These are phyloP conservation scores for Glonium stellatum DNA, from an alignment of 495 filamentous ascomycete species.

Conservation along the genomic window DNA sequence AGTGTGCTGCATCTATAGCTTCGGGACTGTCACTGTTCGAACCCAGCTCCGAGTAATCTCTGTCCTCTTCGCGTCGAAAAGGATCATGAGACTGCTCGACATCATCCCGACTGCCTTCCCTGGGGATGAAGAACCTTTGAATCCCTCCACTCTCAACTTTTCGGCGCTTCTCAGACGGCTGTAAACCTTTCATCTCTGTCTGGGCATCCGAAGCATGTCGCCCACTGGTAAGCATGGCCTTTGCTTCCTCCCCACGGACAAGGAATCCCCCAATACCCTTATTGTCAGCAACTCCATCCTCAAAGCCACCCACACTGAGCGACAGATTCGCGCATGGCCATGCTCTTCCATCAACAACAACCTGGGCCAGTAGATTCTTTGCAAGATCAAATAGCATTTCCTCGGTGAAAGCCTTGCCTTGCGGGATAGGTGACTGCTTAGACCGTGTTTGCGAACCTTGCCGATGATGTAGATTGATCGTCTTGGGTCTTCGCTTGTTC, in stretches of 20 bases:
- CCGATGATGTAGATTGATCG: constrained; percentile 74
- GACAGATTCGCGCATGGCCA: constrained; percentile 88
- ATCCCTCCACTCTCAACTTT: constrained; percentile 46
- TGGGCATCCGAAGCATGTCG: neutral
- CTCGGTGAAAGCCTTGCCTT: constrained; percentile 66
- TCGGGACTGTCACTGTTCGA: too few relatives aligned
- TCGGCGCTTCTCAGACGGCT: constrained; percentile 34
- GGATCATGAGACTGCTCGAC: neutral
- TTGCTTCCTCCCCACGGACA: constrained; percentile 68
- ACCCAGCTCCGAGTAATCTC: neutral
- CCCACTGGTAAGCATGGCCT: constrained; percentile 34
- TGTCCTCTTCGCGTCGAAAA: neutral
- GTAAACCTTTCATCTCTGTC: constrained; percentile 23
- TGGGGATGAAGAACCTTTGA: constrained; percentile 31
- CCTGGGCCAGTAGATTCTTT: constrained; percentile 66
- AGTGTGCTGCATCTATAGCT: too few relatives aligned
- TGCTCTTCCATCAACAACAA: constrained; percentile 64
- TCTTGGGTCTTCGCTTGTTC: constrained; percentile 77
- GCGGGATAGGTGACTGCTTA: constrained; percentile 67
- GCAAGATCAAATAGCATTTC: constrained; percentile 68
- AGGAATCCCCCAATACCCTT: constrained; percentile 80
- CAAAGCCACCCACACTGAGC: constrained; percentile 79
- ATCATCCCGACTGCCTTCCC: neutral
- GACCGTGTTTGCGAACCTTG: constrained; percentile 63
- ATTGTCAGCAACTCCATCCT: constrained; percentile 78